phyloP scores from a whole-genome alignment of 140 eudicot species.

The Flaveria floridana region DNA sequence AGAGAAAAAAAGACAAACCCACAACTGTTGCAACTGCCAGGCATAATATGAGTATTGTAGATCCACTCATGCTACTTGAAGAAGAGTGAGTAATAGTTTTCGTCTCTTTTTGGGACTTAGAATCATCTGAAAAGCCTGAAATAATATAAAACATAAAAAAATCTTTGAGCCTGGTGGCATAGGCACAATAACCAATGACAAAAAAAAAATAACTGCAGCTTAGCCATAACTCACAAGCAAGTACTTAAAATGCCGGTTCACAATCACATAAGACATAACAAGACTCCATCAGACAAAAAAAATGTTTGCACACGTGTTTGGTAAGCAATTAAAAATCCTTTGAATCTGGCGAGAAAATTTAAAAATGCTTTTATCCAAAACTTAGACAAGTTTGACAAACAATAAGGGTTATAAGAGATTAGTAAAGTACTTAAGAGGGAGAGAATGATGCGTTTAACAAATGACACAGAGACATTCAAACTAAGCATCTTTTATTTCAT shows the following conservation, averaged over 20 bases:
- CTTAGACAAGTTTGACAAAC: neutral
- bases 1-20: constrained; percentile 60
- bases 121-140: constrained; percentile 62
- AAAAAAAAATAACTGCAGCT: neutral
- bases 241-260: neutral
- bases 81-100: constrained; percentile 37
- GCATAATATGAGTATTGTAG: constrained; percentile 47
- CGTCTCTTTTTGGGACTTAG: constrained; percentile 43
- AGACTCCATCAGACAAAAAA: neutral
- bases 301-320: constrained; percentile 3
- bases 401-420: neutral
- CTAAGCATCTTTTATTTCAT: constrained; percentile 13
- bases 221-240: neutral
- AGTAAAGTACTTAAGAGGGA: constrained; percentile 5
- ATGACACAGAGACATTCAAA: neutral
- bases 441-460: neutral
- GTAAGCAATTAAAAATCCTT: neutral
- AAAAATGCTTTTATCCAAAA: neutral
- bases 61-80: constrained; percentile 60
- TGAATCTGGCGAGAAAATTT: neutral
- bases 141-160: constrained; percentile 15
- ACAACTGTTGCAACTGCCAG: constrained; percentile 49
- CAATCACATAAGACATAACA: neutral
- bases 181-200: neutral
- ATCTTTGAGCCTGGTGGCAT: neutral